Conservation (phyloP, 2,329 filamentous ascomycete species). For the Amauroascus verrucosus region DNA sequence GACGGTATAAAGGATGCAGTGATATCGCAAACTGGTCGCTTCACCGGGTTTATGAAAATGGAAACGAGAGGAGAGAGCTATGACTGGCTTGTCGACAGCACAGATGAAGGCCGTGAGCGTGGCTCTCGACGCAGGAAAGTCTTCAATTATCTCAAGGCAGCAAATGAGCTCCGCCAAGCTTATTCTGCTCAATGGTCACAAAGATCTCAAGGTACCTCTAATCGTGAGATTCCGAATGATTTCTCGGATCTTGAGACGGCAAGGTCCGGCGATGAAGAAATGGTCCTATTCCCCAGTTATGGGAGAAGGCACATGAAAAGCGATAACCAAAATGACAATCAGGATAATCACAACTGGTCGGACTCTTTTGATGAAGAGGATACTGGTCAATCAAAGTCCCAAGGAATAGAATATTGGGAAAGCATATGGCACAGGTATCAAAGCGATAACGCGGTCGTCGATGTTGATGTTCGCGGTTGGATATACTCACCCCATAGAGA, state of each 20-base stretch:
- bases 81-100: conserved; percentile 20
- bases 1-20: not conserved
- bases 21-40: not conserved
- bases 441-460: conserved; percentile 74
- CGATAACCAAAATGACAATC: conserved; percentile 20
- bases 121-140: conserved; percentile 70
- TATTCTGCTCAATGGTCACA: conserved; percentile 50
- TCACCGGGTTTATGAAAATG: conserved; percentile 15
- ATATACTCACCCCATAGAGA: conserved; percentile 78
- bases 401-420: conserved; percentile 64
- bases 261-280: conserved; percentile 71
- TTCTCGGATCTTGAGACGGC: conserved; percentile 81
- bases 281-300: conserved; percentile 93
- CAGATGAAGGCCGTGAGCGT: conserved; percentile 41
- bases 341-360: conserved; percentile 21
- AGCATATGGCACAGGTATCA: conserved; percentile 70
- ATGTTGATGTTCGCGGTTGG: conserved; percentile 94
- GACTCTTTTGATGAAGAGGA: conserved; percentile 13
- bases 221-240: conserved; percentile 54
- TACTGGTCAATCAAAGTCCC: conserved; percentile 36
- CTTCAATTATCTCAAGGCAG: conserved; percentile 60
- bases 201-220: conserved; percentile 38
- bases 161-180: conserved; percentile 59
- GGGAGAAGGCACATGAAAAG: conserved; percentile 59
- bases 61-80: conserved; percentile 18